phyloP scores from a whole-genome alignment of 495 filamentous ascomycete species.

The Talaromyces ruber region DNA sequence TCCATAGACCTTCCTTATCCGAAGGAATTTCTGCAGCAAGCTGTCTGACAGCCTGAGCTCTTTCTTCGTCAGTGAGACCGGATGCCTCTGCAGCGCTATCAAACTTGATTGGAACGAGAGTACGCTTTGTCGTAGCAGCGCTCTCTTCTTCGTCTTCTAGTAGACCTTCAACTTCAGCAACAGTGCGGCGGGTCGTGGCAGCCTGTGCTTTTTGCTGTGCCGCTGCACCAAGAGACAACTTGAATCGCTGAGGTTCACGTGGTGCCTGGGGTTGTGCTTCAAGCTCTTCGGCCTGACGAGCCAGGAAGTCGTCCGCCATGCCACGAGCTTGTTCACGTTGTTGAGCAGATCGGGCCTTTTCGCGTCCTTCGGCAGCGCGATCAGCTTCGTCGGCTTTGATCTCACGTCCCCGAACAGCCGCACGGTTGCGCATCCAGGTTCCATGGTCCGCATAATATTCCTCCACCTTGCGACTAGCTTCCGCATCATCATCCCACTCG shows the following conservation, averaged over 20 bases:
- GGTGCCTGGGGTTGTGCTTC: slow-evolving; percentile 48
- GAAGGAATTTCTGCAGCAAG: slow-evolving; percentile 85
- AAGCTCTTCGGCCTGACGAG: slow-evolving; percentile 79
- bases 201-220: slow-evolving; percentile 73
- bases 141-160: slow-evolving; percentile 89
- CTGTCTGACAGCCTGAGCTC: slow-evolving; percentile 66
- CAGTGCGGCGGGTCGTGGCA: slow-evolving; percentile 65
- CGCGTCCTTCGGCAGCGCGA: slow-evolving; percentile 66
- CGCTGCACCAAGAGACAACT: slow-evolving; percentile 82
- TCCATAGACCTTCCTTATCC: slow-evolving; percentile 80
- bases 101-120: slow-evolving; percentile 87
- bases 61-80: slow-evolving; percentile 74
- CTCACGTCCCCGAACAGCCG: slow-evolving; percentile 63
- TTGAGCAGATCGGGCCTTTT: slow-evolving; percentile 57
- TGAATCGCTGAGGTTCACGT: slow-evolving; percentile 78
- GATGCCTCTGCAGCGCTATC: slow-evolving; percentile 63
- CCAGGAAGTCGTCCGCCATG: slow-evolving; percentile 90
- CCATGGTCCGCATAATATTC: slow-evolving; percentile 83
- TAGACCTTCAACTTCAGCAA: slow-evolving; percentile 88
- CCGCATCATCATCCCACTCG: slow-evolving; percentile 85
- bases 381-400: slow-evolving; percentile 70
- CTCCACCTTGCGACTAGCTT: slow-evolving; percentile 60
- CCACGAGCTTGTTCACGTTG: slow-evolving; percentile 72
- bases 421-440: slow-evolving; percentile 77
- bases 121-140: slow-evolving; percentile 61